These are phyloP conservation scores for Aspergillus viridinutans DNA, from an alignment of 2,329 filamentous ascomycete genomes.

Conservation along the genomic window DNA sequence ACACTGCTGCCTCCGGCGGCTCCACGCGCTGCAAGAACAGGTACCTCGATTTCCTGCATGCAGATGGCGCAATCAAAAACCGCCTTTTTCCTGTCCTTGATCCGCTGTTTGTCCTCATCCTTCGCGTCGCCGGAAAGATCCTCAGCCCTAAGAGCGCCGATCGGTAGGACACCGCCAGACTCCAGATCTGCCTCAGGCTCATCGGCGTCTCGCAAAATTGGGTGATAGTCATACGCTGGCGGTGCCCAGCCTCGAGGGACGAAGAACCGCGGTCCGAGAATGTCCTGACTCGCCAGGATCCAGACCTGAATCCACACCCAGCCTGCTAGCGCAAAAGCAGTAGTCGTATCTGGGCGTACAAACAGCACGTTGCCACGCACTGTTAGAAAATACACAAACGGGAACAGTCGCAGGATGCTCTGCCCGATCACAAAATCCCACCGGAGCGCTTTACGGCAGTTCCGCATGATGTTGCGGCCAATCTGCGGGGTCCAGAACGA, in stretches of 20 bases:
- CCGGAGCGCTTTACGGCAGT: constrained; percentile 83
- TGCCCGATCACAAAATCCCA: constrained; percentile 90
- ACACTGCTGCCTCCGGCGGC: constrained; percentile 48
- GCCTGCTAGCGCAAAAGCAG: constrained; percentile 60
- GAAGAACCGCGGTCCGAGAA: constrained; percentile 84
- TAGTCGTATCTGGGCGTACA: constrained; percentile 61
- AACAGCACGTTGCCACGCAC: constrained; percentile 77
- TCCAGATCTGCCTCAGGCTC: constrained; percentile 68
- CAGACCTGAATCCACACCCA: constrained; percentile 90
- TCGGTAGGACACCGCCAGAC: constrained; percentile 69
- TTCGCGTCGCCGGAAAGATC: constrained; percentile 35
- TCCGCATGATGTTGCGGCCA: constrained; percentile 80
- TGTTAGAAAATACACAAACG: constrained; percentile 82
- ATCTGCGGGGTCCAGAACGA: constrained; percentile 94
- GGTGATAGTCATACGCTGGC: constrained; percentile 84
- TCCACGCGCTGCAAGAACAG: constrained; percentile 57
- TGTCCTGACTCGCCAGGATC: constrained; percentile 72
- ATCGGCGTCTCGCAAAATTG: constrained; percentile 60
- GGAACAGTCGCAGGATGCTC: constrained; percentile 70
- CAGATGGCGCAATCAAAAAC: constrained; percentile 92
- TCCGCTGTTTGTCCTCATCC: constrained; percentile 40
- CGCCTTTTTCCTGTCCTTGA: constrained; percentile 50
- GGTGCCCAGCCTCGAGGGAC: constrained; percentile 65
- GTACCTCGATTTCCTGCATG: constrained; percentile 84
- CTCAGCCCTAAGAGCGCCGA: constrained; percentile 60